Evolutionary conservation across 805 yeast genomes (phyloP).

Genomic region (Saturnispora silvae): DNA sequence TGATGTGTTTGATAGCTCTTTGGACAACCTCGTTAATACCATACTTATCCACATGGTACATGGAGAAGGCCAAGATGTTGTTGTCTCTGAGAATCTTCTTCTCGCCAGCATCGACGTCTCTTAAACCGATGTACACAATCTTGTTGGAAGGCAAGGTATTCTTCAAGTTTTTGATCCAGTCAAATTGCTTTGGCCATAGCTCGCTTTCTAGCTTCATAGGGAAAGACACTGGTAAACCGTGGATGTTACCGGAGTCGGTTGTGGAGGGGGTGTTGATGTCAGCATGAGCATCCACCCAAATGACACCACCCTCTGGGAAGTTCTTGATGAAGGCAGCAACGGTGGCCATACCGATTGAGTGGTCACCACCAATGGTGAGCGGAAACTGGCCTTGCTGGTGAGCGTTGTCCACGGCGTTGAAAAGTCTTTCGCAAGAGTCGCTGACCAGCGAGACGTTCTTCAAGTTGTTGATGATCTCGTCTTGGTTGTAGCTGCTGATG

Average conservation of each 20-base stretch:
- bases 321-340: conserved; percentile 70
- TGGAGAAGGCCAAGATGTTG: conserved; percentile 76
- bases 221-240: conserved; percentile 94
- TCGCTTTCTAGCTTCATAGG: conserved; percentile 69
- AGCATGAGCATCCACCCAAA: conserved; percentile 98
- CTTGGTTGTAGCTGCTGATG: conserved; percentile 29
- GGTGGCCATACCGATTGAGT: conserved; percentile 90
- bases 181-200: conserved; percentile 59
- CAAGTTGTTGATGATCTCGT: conserved; percentile 44
- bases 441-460: conserved; percentile 75
- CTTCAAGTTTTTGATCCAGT: conserved; percentile 48
- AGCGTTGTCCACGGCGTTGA: conserved; percentile 45
- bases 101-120: conserved; percentile 89
- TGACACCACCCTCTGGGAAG: conserved; percentile 77
- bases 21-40: conserved; percentile 88
- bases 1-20: conserved; percentile 74
- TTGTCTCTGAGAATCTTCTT: conserved; percentile 58
- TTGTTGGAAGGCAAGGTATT: conserved; percentile 57
- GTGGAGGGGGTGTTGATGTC: conserved; percentile 85
- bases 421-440: conserved; percentile 54
- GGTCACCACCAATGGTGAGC: conserved; percentile 91
- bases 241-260: conserved; percentile 82
- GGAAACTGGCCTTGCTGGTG: conserved; percentile 48
- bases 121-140: conserved; percentile 85
- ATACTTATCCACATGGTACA: conserved; percentile 92